These are phyloP conservation scores for Starmerella stigmatis DNA, from an alignment of 805 yeast genomes.

Conservation along the genomic window DNA sequence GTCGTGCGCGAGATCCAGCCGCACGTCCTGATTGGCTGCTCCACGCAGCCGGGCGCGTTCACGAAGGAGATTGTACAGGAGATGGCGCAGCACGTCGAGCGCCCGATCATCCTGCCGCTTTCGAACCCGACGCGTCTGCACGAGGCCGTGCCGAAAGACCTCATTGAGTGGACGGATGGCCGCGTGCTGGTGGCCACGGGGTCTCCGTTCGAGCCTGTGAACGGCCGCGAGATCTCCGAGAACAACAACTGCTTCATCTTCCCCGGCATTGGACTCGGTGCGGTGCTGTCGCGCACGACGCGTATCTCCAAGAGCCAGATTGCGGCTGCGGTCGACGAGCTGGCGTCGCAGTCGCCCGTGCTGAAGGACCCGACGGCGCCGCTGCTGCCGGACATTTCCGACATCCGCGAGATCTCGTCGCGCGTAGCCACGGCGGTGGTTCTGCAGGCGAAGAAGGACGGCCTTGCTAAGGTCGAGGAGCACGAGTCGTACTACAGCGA, in stretches of 20 bases:
- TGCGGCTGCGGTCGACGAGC: conserved; percentile 86
- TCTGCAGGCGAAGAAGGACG: conserved; percentile 75
- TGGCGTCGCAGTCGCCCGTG: conserved; percentile 75
- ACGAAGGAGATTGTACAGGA: conserved; percentile 73
- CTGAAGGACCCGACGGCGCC: conserved; percentile 58
- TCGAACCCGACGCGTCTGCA: conserved; percentile 92
- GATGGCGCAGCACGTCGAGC: conserved; percentile 75
- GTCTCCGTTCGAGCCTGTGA: conserved; percentile 89
- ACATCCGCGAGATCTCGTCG: conserved; percentile 77
- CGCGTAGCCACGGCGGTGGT: conserved; percentile 89
- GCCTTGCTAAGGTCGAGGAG: conserved; percentile 63
- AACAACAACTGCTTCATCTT: conserved; percentile 93
- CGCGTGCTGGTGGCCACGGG: conserved; percentile 92
- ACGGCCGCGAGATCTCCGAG: conserved; percentile 80
- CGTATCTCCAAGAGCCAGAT: conserved; percentile 84
- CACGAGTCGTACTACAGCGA: conserved; percentile 57
- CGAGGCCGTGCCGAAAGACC: conserved; percentile 85
- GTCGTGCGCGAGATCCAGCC: conserved; percentile 56
- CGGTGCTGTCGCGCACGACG: conserved; percentile 72
- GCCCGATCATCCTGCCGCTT: conserved; percentile 90
- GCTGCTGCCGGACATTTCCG: conserved; percentile 76
- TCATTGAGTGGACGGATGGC: conserved; percentile 83
- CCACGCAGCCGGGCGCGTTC: conserved; percentile 91
- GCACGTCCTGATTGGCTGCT: conserved; percentile 88
- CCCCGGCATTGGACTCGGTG: conserved; percentile 97